phyloP scores from a whole-genome alignment of 2,329 filamentous ascomycete genomes.

The Alternaria consortialis region DNA sequence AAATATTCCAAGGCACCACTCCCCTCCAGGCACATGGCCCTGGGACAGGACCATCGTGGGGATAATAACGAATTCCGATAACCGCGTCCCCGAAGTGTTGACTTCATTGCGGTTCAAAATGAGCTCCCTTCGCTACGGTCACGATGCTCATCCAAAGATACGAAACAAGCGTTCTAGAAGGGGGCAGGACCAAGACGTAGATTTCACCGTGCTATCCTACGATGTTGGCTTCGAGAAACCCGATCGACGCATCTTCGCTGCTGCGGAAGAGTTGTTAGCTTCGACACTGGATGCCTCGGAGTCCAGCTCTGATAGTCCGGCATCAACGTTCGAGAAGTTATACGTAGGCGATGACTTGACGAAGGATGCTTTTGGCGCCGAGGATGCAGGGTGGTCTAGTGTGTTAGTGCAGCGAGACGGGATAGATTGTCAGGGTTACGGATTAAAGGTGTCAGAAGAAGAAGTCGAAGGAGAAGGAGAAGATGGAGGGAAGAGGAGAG shows the following conservation, averaged over 20 bases:
- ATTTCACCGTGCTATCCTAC: conserved; percentile 70
- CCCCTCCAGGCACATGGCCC: conserved; percentile 31
- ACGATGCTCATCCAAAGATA: conserved; percentile 12
- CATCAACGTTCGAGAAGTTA: conserved; percentile 52
- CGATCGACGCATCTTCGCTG: conserved; percentile 63
- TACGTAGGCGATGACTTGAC: conserved; percentile 65
- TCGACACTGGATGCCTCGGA: conserved; percentile 35
- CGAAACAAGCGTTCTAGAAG: conserved; percentile 31
- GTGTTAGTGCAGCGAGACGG: conserved; percentile 54
- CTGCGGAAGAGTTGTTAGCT: conserved; percentile 59
- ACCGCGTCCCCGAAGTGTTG: conserved; percentile 65
- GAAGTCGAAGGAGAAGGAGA: not conserved
- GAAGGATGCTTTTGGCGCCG: conserved; percentile 62
- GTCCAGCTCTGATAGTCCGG: conserved; percentile 10
- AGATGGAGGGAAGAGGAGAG: not conserved
- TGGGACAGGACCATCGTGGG: conserved; percentile 61
- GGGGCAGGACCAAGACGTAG: conserved; percentile 52
- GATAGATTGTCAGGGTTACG: not conserved
- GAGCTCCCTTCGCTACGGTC: conserved; percentile 26
- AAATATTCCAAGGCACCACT: not conserved
- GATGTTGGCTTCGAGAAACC: conserved; percentile 70
- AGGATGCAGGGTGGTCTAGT: conserved; percentile 58
- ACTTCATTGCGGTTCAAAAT: conserved; percentile 63
- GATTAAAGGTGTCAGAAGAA: not conserved
- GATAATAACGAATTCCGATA: conserved; percentile 70